Percentiles rank a stretch among this genome's conserved stretches.
phyloP scores from a whole-genome alignment of 140 eudicot species.

The Oenanthe javanica region DNA sequence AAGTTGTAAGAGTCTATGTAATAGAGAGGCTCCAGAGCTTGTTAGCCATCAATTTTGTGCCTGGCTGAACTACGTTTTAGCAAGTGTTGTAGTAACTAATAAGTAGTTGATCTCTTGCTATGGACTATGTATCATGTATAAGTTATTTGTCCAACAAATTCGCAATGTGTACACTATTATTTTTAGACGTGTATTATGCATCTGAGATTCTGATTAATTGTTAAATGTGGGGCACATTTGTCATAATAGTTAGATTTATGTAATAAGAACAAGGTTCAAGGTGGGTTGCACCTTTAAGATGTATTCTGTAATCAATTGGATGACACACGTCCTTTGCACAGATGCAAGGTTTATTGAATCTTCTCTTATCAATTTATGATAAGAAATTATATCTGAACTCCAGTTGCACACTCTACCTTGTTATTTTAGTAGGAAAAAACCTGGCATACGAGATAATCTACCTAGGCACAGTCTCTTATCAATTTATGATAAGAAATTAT shows the following conservation, averaged over 20 bases:
- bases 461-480: no score
- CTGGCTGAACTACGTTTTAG: conserved; percentile 31
- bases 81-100: conserved; percentile 17
- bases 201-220: not conserved
- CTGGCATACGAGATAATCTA: no score
- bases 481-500: no score
- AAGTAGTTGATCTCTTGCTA: conserved; percentile 19
- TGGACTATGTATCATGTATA: conserved; percentile 5
- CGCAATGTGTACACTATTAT: conserved; percentile 7
- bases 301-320: not conserved
- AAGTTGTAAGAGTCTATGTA: not conserved
- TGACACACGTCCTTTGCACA: not conserved
- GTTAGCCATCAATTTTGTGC: conserved; percentile 21
- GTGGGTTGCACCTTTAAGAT: not conserved
- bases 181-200: not conserved
- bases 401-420: not conserved
- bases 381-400: no score
- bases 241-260: not conserved
- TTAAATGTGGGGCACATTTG: not conserved
- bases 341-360: not conserved
- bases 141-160: conserved; percentile 1
- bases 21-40: conserved; percentile 17
- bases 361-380: not conserved
- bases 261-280: conserved; percentile 6
- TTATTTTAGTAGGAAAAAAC: not conserved